phyloP scores from a whole-genome alignment of 805 yeast species.

The Wickerhamomyces bovis region DNA sequence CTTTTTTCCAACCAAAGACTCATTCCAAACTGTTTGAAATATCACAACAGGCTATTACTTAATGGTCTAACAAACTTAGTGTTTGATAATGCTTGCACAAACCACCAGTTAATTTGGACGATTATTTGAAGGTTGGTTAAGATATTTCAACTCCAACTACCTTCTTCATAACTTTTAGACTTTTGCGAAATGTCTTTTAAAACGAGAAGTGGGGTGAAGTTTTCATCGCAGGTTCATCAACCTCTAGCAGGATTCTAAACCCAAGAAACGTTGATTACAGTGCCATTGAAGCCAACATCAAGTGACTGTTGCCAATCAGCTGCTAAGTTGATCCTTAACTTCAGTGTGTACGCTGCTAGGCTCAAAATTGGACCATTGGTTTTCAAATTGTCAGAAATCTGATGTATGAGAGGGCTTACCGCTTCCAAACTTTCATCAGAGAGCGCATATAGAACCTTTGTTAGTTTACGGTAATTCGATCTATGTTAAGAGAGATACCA shows the following conservation, averaged over 20 bases:
- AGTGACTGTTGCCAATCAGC: constrained; percentile 33
- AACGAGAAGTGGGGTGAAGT: constrained; percentile 42
- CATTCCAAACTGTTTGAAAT: constrained; percentile 27
- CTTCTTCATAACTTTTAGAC: constrained; percentile 50
- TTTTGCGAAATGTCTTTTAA: constrained; percentile 47
- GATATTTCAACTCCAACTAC: constrained; percentile 23
- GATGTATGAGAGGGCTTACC: constrained; percentile 24
- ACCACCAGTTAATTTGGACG: constrained; percentile 35
- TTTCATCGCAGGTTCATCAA: constrained; percentile 35
- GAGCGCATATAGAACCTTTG: constrained; percentile 56
- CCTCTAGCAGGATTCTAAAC: constrained; percentile 30
- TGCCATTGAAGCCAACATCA: constrained; percentile 8
- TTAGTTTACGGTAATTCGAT: constrained; percentile 61
- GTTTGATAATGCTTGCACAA: constrained; percentile 41
- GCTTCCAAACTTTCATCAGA: constrained; percentile 43
- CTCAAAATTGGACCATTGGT: constrained; percentile 25
- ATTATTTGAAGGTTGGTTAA: constrained; percentile 37
- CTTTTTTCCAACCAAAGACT: constrained; percentile 25
- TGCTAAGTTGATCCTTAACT: constrained; percentile 47
- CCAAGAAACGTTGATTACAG: constrained; percentile 7
- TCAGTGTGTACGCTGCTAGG: constrained; percentile 33
- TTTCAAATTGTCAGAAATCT: constrained; percentile 25
- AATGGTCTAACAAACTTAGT: constrained; percentile 53
- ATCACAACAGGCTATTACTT: constrained; percentile 33
- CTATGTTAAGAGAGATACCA: constrained; percentile 25